Evolutionary conservation across 192 early-diverging fungal genomes (phyloP), one percentile per base, ranked within the genome.

Genomic region (Backusella morwellensis): DNA sequence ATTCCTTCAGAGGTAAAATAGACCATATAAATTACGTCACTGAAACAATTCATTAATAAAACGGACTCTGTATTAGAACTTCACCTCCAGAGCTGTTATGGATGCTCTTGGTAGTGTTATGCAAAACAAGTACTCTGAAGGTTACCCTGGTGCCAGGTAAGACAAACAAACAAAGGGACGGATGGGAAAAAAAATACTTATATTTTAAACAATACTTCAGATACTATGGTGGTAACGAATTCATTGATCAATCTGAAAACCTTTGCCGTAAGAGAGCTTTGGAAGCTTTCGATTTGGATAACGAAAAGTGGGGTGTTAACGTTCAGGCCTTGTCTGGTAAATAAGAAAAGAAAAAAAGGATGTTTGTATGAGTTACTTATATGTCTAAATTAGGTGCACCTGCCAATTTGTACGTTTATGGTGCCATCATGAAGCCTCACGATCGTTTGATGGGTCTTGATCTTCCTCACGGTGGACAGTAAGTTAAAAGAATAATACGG

Each of bases 51-150:
- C 8, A 59, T 11, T 23, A 59, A 59, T 17, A 7, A 52, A 59
- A 26, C 23, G 41, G 3, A 50, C 12, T 47, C 14, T 29, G 1
- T 71, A 38, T 44, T 78, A 95, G 92, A 99, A 99, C 91, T 99
- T 97, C 82, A 99, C 98, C 17, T 97, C 96, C 56, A 90, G 91
- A 52, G 92, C 97, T 0, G 98, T 98, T 56, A 96, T 98, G 94
- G 91, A 96, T 50, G 95, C 95, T 12, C 90, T 99, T 66, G 98
- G 98, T 29, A 98, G 97, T 11, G 91, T 97, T 40, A 96, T 99
- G 93, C 97, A 98, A 85, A 99, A 99, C 92, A 99, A 99, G 88
- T 99, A 99, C 88, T 97, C 96, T 29, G 97, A 98, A 86, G 97
- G 97, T 40, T 98, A 99, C 88, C 95, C 95, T 9, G 93, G 93